Evolutionary conservation across 2,329 filamentous ascomycete species (phyloP).

Genomic region (Hypoxylon sp.): DNA sequence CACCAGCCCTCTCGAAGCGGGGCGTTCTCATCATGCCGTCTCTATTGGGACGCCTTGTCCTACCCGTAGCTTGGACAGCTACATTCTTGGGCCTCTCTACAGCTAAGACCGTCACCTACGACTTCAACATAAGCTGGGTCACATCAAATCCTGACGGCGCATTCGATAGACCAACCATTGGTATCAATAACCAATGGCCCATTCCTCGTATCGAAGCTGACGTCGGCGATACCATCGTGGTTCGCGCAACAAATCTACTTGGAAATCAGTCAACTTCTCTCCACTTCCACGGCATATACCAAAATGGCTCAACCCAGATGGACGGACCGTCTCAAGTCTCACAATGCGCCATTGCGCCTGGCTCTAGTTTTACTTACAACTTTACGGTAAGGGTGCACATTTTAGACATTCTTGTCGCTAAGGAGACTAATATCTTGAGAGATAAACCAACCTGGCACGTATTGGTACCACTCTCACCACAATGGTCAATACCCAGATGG

Average conservation of each 20-base stretch:
- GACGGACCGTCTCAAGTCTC: slow-evolving; percentile 77
- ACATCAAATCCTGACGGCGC: slow-evolving; percentile 79
- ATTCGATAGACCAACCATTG: slow-evolving; percentile 76
- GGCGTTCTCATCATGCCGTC: slow-evolving; percentile 41
- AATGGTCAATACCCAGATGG: slow-evolving; percentile 80
- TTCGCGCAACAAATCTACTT: slow-evolving; percentile 72
- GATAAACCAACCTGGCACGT: slow-evolving; percentile 78
- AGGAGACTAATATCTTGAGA: slow-evolving; percentile 45
- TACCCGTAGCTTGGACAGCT: slow-evolving; percentile 40
- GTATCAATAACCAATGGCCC: slow-evolving; percentile 84
- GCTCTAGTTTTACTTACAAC: slow-evolving; percentile 76
- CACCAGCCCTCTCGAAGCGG: slow-evolving; percentile 12
- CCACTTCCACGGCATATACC: slow-evolving; percentile 80
- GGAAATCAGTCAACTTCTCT: slow-evolving; percentile 74
- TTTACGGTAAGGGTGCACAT: slow-evolving; percentile 67
- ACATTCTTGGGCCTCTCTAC: slow-evolving; percentile 47
- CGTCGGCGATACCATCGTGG: slow-evolving; percentile 72
- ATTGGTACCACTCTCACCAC: slow-evolving; percentile 84
- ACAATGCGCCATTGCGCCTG: slow-evolving; percentile 77
- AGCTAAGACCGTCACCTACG: slow-evolving; percentile 68
- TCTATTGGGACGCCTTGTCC: slow-evolving; percentile 26
- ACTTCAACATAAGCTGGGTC: slow-evolving; percentile 81
- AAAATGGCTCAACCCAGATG: slow-evolving; percentile 77
- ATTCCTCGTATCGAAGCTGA: slow-evolving; percentile 75
- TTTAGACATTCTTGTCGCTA: not conserved